Evolutionary conservation across 2,329 filamentous ascomycete species (phyloP).

Genomic region (Sordariomycetes sp.): DNA sequence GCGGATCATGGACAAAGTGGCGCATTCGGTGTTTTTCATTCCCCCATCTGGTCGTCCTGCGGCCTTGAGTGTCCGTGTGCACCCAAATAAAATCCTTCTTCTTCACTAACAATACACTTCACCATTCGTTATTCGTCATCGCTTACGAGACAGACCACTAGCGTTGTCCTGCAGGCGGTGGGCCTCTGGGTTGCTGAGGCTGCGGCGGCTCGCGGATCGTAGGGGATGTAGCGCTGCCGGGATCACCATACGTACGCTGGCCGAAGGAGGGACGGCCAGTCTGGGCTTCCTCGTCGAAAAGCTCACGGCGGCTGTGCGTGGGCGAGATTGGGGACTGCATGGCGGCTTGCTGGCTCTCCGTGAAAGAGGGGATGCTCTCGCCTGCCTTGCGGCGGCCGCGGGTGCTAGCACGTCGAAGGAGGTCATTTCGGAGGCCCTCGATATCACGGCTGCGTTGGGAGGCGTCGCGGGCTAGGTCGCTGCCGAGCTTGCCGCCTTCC

Average conservation of each 20-base stretch:
- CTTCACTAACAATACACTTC: too few species aligned
- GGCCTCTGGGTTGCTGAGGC: constrained; percentile 7
- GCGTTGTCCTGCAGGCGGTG: constrained; percentile 14
- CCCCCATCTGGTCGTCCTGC: too few species aligned
- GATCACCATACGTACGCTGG: neutral
- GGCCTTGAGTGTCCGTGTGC: too few species aligned
- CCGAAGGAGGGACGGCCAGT: constrained; percentile 8
- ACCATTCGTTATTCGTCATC: constrained; percentile 5
- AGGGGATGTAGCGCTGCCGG: neutral
- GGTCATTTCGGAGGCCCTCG: constrained; percentile 24
- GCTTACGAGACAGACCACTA: constrained; percentile 12
- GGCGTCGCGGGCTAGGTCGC: neutral
- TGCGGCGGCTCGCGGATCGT: too few species aligned
- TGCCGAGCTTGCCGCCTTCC: constrained; percentile 3
- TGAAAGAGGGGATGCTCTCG: constrained; percentile 28
- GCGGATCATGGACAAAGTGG: too few species aligned
- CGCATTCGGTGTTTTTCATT: too few species aligned
- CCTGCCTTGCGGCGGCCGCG: constrained; percentile 40
- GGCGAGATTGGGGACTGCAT: constrained; percentile 9
- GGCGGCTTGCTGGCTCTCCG: constrained; percentile 10
- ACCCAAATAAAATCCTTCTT: too few species aligned
- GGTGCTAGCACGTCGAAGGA: constrained; percentile 32
- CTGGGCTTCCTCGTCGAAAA: constrained; percentile 35
- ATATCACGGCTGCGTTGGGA: constrained; percentile 16
- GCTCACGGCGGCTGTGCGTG: constrained; percentile 18